These are phyloP conservation scores for Rutstroemia sp. DNA, from an alignment of 2,329 filamentous ascomycete species.

Conservation along the genomic window DNA sequence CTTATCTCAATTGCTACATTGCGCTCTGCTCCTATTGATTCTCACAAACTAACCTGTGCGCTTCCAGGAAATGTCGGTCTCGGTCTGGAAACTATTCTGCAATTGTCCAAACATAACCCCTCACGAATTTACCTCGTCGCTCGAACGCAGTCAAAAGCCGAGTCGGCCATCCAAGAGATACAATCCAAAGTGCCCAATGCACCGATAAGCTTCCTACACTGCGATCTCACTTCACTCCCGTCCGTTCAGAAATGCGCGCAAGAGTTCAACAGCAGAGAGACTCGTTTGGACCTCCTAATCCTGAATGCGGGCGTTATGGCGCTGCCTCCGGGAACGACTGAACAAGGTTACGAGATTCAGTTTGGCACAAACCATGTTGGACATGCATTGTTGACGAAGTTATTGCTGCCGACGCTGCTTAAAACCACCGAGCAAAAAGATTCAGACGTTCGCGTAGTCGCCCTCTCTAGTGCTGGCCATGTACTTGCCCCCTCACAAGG, in stretches of 20 bases:
- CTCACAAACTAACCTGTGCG: background rate
- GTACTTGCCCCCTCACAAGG: background rate
- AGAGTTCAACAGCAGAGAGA: constrained; percentile 30
- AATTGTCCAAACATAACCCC: constrained; percentile 36
- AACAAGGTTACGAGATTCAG: constrained; percentile 41
- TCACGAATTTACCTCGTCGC: constrained; percentile 33
- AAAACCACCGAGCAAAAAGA: constrained; percentile 18
- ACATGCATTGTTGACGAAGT: constrained; percentile 36
- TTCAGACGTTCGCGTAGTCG: constrained; percentile 14
- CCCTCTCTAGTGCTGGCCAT: constrained; percentile 6
- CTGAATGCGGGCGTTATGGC: constrained; percentile 41
- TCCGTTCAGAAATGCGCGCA: constrained; percentile 36
- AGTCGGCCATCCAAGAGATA: constrained; percentile 34
- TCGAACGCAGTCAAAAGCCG: constrained; percentile 30
- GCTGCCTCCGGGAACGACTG: constrained; percentile 30
- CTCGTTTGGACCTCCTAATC: constrained; percentile 38
- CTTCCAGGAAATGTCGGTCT: constrained; percentile 34
- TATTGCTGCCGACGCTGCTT: constrained; percentile 30
- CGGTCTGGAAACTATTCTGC: constrained; percentile 35
- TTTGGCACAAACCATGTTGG: constrained; percentile 43
- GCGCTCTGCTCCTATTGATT: too few species aligned
- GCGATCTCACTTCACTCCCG: constrained; percentile 37
- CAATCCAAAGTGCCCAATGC: constrained; percentile 17
- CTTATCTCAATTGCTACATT: background rate
- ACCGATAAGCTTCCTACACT: constrained; percentile 8